Evolutionary conservation across 129 eudicot species (phyloP).

Genomic region (Artemisia tridentata): DNA sequence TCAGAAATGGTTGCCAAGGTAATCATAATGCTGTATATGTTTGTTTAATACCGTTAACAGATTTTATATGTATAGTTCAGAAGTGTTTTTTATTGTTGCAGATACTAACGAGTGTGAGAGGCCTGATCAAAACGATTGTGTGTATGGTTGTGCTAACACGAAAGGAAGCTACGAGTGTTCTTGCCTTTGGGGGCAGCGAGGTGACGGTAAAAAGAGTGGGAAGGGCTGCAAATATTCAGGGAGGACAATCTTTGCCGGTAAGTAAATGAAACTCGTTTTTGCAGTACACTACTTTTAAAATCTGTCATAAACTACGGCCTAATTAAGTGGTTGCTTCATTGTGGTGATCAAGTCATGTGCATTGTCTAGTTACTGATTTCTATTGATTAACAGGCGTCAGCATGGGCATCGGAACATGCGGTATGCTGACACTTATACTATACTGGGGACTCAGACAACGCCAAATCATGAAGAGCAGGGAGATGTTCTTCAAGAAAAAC

Average conservation of each 20-base stretch:
- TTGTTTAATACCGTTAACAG: neutral
- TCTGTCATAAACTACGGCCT: neutral
- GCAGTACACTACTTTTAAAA: neutral
- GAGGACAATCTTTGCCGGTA: conserved; percentile 1
- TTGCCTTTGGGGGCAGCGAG: conserved; percentile 13
- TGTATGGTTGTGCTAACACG: conserved; percentile 10
- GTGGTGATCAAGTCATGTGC: neutral
- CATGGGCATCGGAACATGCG: conserved; percentile 3
- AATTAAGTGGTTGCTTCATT: neutral
- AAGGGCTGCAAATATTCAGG: conserved; percentile 18
- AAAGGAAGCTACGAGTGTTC: conserved; percentile 21
- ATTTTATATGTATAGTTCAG: neutral
- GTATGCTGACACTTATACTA: conserved; percentile 17
- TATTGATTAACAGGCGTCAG: conserved; percentile 11
- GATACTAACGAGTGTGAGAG: conserved; percentile 25
- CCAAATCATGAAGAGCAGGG: conserved; percentile 18
- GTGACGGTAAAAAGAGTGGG: conserved; percentile 22
- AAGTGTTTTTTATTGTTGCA: neutral
- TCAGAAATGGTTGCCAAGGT: conserved; percentile 30
- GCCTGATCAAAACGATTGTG: conserved; percentile 8
- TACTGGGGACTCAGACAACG: conserved; percentile 23
- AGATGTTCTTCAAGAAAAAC: conserved; percentile 24
- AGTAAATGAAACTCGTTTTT: neutral
- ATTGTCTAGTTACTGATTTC: neutral
- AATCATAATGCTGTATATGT: neutral